A percentile compares a stretch with the other conserved stretches of the same genome.
Conservation (phyloP, 202 grass and related monocot genomes). For the Bolboschoenoplectus hybrid region DNA sequence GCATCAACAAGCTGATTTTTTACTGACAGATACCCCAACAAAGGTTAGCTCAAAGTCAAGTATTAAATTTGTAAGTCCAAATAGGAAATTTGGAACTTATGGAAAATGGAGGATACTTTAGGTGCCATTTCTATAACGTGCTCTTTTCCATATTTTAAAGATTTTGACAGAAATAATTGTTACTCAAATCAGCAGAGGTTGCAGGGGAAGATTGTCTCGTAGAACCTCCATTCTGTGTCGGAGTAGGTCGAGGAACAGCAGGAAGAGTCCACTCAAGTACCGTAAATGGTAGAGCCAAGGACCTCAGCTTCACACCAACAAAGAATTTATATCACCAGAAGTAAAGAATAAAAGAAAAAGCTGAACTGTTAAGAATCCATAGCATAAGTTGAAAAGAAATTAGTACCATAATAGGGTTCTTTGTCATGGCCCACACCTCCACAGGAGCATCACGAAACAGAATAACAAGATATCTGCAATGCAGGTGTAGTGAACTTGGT, state of each 20-base stretch:
- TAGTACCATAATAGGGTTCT: conserved; percentile 94
- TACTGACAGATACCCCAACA: background rate
- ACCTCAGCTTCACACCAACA: conserved; percentile 85
- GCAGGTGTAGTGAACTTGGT: background rate
- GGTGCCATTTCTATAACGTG: background rate
- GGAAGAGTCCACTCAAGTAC: conserved; percentile 97
- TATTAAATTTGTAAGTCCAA: background rate
- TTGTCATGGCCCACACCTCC: conserved; percentile 99
- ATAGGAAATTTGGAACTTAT: background rate
- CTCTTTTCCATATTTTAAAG: conserved; percentile 5
- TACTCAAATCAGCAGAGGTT: conserved; percentile 62
- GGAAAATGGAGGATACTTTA: background rate
- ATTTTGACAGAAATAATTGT: conserved; percentile 31
- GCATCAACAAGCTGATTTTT: background rate
- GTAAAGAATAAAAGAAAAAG: conserved; percentile 33
- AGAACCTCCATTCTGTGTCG: conserved; percentile 43
- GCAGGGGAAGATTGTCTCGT: conserved; percentile 61
- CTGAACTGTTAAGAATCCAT: conserved; percentile 22
- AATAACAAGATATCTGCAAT: conserved; percentile 91
- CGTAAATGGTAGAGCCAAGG: conserved; percentile 99
- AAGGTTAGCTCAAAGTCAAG: background rate
- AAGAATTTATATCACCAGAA: conserved; percentile 26
- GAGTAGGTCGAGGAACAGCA: conserved; percentile 68
- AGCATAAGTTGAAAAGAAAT: conserved; percentile 42
- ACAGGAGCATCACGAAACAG: conserved; percentile 98